Percentiles rank a stretch among this genome's conserved stretches.
phyloP scores from a whole-genome alignment of 1,284 basidiomycete species.

The Austropuccinia psidii region DNA sequence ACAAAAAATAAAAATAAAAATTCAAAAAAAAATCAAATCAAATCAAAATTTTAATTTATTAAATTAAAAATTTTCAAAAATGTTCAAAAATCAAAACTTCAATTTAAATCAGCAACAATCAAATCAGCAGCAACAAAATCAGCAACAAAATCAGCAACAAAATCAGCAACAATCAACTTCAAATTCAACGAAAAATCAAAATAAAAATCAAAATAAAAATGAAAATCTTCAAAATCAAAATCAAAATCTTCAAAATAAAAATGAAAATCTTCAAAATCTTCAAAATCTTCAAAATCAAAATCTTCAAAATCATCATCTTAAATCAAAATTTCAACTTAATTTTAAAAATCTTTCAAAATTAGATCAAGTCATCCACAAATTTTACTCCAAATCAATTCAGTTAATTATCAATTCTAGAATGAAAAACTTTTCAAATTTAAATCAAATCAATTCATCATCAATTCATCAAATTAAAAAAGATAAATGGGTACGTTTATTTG shows the following conservation, averaged over 20 bases:
- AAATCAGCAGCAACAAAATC: neutral
- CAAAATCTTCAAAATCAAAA: too few species aligned
- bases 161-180: too few species aligned
- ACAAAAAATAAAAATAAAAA: too few species aligned
- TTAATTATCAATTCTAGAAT: constrained; percentile 14
- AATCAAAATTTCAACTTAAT: neutral
- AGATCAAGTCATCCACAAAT: constrained; percentile 27
- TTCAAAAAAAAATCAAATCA: too few species aligned
- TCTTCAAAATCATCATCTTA: neutral
- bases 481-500: constrained; percentile 21
- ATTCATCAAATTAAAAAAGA: neutral
- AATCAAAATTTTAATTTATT: too few species aligned
- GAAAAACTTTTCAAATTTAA: neutral
- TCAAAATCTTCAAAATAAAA: too few species aligned
- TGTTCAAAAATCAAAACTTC: too few species aligned
- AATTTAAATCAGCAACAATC: neutral
- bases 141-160: neutral
- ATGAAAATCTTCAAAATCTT: too few species aligned
- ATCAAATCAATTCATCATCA: neutral
- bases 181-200: neutral
- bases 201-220: neutral
- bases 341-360: neutral
- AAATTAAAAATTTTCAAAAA: too few species aligned
- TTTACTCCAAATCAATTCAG: constrained; percentile 24
- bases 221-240: too few species aligned